Evolutionary conservation across 805 yeast genomes (phyloP).

Genomic region (Suhomyces sp.): DNA sequence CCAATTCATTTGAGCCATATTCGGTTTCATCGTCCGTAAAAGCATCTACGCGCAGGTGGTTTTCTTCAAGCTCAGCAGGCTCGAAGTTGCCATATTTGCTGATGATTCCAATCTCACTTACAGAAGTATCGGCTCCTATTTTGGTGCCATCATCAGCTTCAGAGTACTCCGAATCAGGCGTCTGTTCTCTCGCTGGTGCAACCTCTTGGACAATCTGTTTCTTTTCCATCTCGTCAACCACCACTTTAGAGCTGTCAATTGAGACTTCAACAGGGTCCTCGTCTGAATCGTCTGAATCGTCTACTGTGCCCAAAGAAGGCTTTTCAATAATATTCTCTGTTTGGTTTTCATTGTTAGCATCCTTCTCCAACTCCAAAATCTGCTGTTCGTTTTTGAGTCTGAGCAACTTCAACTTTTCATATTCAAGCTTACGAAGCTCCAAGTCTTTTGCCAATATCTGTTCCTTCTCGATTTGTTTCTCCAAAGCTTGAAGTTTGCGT

Average conservation of each 20-base stretch:
- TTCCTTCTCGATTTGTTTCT: conserved; percentile 39
- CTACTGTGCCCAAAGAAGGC: conserved; percentile 2
- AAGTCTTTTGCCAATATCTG: conserved; percentile 35
- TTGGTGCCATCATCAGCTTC: conserved; percentile 5
- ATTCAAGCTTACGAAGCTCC: conserved; percentile 37
- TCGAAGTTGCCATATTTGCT: conserved; percentile 19
- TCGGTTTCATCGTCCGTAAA: conserved; percentile 16
- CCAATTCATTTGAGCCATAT: conserved; percentile 19
- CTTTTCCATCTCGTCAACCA: conserved; percentile 26
- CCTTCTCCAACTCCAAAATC: conserved; percentile 13
- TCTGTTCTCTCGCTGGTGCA: not conserved
- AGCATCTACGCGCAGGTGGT: conserved; percentile 3
- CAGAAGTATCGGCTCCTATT: conserved; percentile 1
- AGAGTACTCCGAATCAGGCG: not conserved
- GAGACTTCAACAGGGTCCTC: conserved; percentile 9
- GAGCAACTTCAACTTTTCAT: conserved; percentile 28
- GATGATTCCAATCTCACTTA: conserved; percentile 18
- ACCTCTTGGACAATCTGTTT: conserved; percentile 4
- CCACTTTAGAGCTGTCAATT: conserved; percentile 20
- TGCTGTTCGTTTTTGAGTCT: conserved; percentile 28
- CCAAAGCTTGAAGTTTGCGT: conserved; percentile 24
- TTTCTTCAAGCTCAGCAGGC: conserved; percentile 16
- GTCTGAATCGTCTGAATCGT: not conserved
- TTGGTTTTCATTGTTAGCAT: conserved; percentile 2
- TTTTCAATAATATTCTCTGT: not conserved